phyloP scores from a whole-genome alignment of 1,284 basidiomycete genomes.

The Ganoderma meredithae region DNA sequence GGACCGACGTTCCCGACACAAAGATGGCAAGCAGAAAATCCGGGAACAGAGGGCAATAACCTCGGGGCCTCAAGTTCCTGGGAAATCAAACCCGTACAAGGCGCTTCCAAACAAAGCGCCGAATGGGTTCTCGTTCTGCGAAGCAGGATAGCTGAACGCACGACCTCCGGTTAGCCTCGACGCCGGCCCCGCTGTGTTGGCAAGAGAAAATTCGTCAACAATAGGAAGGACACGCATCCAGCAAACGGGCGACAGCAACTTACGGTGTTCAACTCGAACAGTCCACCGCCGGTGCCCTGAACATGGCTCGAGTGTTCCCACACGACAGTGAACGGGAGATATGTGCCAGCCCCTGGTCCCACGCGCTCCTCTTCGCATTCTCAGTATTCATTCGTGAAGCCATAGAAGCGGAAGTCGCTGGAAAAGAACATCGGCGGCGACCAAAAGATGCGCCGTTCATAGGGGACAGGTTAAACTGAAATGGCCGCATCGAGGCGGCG shows the following conservation, averaged over 20 bases:
- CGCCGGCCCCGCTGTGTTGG: background rate
- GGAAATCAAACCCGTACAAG: background rate
- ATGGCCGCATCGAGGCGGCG: background rate
- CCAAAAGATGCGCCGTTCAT: background rate
- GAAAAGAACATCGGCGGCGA: background rate
- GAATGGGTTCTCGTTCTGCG: background rate
- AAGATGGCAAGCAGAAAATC: background rate
- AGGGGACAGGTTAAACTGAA: background rate
- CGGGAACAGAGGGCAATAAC: constrained; percentile 2
- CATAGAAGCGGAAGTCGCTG: background rate
- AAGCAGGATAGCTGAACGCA: background rate
- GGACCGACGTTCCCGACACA: background rate
- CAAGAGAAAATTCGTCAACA: constrained; percentile 1
- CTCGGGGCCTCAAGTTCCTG: background rate
- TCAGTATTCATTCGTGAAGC: background rate
- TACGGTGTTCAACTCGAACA: background rate
- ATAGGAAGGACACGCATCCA: background rate
- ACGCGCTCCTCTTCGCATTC: background rate
- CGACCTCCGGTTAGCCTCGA: background rate
- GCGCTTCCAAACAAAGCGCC: background rate
- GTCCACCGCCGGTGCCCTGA: background rate
- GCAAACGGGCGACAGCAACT: background rate
- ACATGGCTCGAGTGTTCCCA: background rate
- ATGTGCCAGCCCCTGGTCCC: background rate
- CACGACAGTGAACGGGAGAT: background rate